Base-by-base conservation (phyloP, 306 rosid genomes). In the Glycyrrhiza uralensis region DNA sequence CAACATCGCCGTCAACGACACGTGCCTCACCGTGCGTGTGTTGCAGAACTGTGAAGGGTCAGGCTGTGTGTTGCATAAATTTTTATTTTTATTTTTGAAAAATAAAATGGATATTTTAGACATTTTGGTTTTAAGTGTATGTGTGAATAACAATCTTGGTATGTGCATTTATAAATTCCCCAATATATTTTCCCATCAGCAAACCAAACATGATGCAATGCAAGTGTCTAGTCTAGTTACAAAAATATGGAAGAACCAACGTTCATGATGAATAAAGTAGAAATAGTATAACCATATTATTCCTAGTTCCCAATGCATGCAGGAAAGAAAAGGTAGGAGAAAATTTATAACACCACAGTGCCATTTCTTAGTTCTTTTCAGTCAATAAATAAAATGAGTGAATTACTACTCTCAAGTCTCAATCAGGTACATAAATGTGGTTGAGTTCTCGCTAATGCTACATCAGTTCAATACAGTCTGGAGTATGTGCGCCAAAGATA, bases 391-490 rank as follows among this genome's bases (percentile, higher is more conserved):
- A 28, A 66, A 55, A 76, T 50, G 30, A 55, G 30, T 2, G 41
- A 64, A 69, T 44, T 63, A 54, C 68, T 74, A 36, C 29, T 36
- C 44, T 57, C 45, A n/a, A n/a, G n/a, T n/a, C n/a, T n/a, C n/a
- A n/a, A 74, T 24, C 52, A 24, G 69, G n/a, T 64, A 65, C 73
- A 79, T 66, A 65, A 81, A 54, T 66, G 71, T 28, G 17, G 62
- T 49, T 35, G 12, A 47, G 45, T 32, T 26, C 26, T 45, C 14
- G 46, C 26, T 66, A 32, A 11, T 45, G 67, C 18, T 79, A 66
- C 81, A 75, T 78, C 64, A 72, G 24, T 60, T 29, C 29, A 64
- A 29, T 23, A 67, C 62, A 81, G 71, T 47, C 71, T 30, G 57
- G 57, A 71, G 47, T 17, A 59, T 36, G 51, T 32, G 63, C 41